A percentile compares a stretch with the other conserved stretches of the same genome.
phyloP scores from a whole-genome alignment of 1,139 yeast species.

The Pichia sp. region DNA sequence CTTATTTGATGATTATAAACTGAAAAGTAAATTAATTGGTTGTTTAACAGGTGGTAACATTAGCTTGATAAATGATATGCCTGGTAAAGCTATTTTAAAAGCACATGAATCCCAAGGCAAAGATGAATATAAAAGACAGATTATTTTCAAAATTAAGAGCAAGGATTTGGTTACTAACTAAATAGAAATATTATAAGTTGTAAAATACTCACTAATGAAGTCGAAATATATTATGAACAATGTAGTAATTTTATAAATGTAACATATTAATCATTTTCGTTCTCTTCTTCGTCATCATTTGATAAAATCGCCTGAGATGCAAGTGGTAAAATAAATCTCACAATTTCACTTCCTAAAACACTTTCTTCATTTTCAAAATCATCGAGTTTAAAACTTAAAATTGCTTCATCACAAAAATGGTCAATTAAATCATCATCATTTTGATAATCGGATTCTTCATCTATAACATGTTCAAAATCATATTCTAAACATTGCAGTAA shows the following conservation, averaged over 20 bases:
- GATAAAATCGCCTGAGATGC: slow-evolving; percentile 30
- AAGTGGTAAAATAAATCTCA: slow-evolving; percentile 28
- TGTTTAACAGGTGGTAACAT: slow-evolving; percentile 23
- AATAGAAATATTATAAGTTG: too few species aligned
- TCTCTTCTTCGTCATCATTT: slow-evolving; percentile 9
- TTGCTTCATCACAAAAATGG: slow-evolving; percentile 24
- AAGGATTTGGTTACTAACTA: too few species aligned
- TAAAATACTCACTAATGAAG: too few species aligned
- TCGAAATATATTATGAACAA: background rate
- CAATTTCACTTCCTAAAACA: slow-evolving; percentile 22
- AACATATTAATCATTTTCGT: slow-evolving; percentile 1
- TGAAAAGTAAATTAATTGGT: slow-evolving; percentile 19
- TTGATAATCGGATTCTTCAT: slow-evolving; percentile 24
- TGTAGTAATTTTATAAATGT: too few species aligned
- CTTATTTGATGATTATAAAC: slow-evolving; percentile 18
- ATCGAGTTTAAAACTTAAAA: slow-evolving; percentile 20
- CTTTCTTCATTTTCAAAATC: slow-evolving; percentile 15
- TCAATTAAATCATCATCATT: slow-evolving; percentile 23
- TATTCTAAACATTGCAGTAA: slow-evolving; percentile 31
- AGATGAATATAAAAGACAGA: slow-evolving; percentile 10
- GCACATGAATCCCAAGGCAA: slow-evolving; percentile 8
- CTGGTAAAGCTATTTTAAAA: slow-evolving; percentile 26
- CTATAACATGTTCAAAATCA: slow-evolving; percentile 27
- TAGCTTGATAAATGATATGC: slow-evolving; percentile 20
- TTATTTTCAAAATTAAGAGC: slow-evolving; percentile 11